phyloP scores from a whole-genome alignment of 495 filamentous ascomycete species.

The Hyaloscypha finlandica region DNA sequence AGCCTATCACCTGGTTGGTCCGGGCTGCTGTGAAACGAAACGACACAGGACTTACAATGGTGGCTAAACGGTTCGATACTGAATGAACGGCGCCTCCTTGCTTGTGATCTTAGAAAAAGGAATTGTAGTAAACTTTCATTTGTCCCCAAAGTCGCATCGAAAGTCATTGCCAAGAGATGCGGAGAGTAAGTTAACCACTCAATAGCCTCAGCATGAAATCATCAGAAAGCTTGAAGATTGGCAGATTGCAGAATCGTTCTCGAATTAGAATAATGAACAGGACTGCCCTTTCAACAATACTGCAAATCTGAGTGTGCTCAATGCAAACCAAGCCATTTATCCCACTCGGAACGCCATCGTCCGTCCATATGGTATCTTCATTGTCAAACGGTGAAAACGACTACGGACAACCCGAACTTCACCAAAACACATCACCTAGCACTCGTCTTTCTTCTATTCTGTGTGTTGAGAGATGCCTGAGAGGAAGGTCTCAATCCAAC shows the following conservation, averaged over 20 bases:
- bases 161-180: neutral
- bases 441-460: slow-evolving; percentile 26
- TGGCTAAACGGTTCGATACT: no score
- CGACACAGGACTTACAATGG: no score
- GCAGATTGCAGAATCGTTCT: neutral
- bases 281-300: neutral
- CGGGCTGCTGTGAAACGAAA: neutral
- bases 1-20: neutral
- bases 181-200: neutral
- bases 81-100: no score
- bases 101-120: no score
- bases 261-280: neutral
- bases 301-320: neutral
- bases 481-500: slow-evolving; percentile 21
- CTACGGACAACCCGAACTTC: neutral
- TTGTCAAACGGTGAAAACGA: neutral
- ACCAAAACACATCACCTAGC: slow-evolving; percentile 6
- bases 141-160: neutral
- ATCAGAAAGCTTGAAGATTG: neutral
- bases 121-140: no score
- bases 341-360: neutral
- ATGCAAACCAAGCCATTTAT: neutral
- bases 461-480: slow-evolving; percentile 14
- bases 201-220: neutral
- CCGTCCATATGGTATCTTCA: slow-evolving; percentile 11